phyloP scores from a whole-genome alignment of 2,329 filamentous ascomycete species.

The Ceratocystis albifundus region DNA sequence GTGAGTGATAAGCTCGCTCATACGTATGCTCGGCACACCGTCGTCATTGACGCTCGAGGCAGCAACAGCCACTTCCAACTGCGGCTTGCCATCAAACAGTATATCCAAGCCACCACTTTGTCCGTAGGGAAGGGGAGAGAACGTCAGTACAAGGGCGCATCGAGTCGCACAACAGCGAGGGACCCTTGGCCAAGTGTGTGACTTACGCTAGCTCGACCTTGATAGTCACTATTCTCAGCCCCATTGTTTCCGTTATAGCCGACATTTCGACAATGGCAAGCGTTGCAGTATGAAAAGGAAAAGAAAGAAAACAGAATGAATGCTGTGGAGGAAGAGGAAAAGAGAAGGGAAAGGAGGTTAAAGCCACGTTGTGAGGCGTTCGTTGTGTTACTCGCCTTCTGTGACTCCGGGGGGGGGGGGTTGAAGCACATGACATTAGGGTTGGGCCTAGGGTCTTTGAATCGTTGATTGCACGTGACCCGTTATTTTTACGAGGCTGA shows the following conservation, averaged over 20 bases:
- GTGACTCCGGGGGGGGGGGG: no score
- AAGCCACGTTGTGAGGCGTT: not conserved
- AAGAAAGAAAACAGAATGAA: not conserved
- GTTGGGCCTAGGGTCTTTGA: not conserved
- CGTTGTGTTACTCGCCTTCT: not conserved
- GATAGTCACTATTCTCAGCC: slow-evolving; percentile 39
- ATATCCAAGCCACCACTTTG: slow-evolving; percentile 81
- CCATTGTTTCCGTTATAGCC: not conserved
- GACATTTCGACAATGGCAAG: not conserved
- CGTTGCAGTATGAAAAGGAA: not conserved
- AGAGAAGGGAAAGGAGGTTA: not conserved
- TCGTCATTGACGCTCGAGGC: slow-evolving; percentile 44
- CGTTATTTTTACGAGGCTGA: not conserved
- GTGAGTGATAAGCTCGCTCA: slow-evolving; percentile 65
- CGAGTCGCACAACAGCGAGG: not conserved
- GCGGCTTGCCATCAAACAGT: slow-evolving; percentile 74
- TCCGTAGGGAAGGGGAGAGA: not conserved
- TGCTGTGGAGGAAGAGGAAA: no score
- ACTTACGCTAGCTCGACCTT: slow-evolving; percentile 59
- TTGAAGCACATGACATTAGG: not conserved
- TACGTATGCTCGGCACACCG: slow-evolving; percentile 37
- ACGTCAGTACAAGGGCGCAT: not conserved
- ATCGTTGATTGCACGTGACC: not conserved
- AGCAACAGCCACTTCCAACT: slow-evolving; percentile 60
- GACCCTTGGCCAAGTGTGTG: not conserved